A percentile compares a stretch with the other conserved stretches of the same genome.
Evolutionary conservation across 1,284 basidiomycete genomes (phyloP).

Genomic region (Cryptococcus sp.): DNA sequence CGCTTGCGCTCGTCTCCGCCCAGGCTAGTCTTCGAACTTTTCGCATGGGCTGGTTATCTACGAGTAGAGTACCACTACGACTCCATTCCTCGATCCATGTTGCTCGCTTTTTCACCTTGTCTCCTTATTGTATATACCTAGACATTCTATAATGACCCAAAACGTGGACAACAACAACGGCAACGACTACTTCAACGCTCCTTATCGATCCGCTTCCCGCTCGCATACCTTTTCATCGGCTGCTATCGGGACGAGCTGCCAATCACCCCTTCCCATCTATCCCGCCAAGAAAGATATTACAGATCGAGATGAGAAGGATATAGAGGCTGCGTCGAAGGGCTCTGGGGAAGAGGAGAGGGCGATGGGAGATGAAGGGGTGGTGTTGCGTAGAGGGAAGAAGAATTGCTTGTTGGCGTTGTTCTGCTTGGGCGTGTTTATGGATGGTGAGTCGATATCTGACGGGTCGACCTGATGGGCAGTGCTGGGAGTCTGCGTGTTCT

Average conservation of each 20-base stretch:
- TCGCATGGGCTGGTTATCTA: too few relatives aligned
- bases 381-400: not conserved
- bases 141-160: too few relatives aligned
- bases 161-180: too few relatives aligned
- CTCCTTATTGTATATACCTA: too few relatives aligned
- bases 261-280: not conserved
- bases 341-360: not conserved
- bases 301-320: not conserved
- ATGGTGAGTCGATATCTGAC: slow-evolving; percentile 1
- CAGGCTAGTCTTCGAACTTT: too few relatives aligned
- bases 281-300: not conserved
- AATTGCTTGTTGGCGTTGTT: slow-evolving; percentile 1
- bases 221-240: not conserved
- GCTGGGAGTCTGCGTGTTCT: slow-evolving; percentile 13
- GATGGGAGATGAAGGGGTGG: not conserved
- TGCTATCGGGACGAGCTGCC: not conserved
- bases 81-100: too few relatives aligned
- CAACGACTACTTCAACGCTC: too few relatives aligned
- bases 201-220: too few relatives aligned
- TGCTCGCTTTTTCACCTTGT: too few relatives aligned
- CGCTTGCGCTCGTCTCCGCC: too few relatives aligned
- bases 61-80: too few relatives aligned
- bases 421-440: slow-evolving; percentile 6
- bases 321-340: not conserved
- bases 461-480: not conserved